A percentile compares a stretch with the other conserved stretches of the same genome.
Evolutionary conservation across 2,329 filamentous ascomycete species (phyloP).

Genomic region (Talaromyces funiculosus): DNA sequence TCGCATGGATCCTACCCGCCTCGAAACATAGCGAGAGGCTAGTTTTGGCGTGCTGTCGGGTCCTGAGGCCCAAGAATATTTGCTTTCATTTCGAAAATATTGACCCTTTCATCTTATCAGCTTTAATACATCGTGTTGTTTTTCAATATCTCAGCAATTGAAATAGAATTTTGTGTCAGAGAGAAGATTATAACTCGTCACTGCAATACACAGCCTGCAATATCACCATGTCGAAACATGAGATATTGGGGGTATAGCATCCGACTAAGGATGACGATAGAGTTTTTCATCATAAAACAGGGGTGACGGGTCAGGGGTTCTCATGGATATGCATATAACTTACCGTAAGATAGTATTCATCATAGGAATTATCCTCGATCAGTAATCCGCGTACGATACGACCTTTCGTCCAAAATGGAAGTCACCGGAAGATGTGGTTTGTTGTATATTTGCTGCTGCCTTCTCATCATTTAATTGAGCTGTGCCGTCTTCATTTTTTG

Average conservation of each 20-base stretch:
- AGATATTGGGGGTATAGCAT: conserved; percentile 43
- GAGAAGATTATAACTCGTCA: conserved; percentile 44
- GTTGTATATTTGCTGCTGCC: not conserved
- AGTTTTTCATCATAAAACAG: conserved; percentile 70
- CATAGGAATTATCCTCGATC: conserved; percentile 10
- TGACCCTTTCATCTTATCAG: not conserved
- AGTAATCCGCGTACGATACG: conserved; percentile 33
- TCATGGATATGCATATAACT: not conserved
- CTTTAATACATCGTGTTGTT: not conserved
- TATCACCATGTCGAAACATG: conserved; percentile 17
- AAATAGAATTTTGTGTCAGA: conserved; percentile 28
- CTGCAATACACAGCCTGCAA: conserved; percentile 34
- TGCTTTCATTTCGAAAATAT: not conserved
- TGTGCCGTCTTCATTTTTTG: not conserved
- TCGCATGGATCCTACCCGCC: not conserved
- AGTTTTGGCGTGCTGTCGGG: no score
- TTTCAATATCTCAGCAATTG: not conserved
- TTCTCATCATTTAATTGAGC: not conserved
- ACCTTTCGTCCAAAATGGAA: conserved; percentile 26
- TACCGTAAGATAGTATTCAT: not conserved
- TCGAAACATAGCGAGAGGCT: not conserved
- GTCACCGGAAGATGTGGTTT: not conserved
- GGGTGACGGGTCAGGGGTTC: not conserved
- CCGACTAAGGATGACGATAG: conserved; percentile 98
- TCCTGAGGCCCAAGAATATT: not conserved